Base-by-base conservation (phyloP, 2,329 filamentous ascomycete genomes). In the Rosellinia necatrix region DNA sequence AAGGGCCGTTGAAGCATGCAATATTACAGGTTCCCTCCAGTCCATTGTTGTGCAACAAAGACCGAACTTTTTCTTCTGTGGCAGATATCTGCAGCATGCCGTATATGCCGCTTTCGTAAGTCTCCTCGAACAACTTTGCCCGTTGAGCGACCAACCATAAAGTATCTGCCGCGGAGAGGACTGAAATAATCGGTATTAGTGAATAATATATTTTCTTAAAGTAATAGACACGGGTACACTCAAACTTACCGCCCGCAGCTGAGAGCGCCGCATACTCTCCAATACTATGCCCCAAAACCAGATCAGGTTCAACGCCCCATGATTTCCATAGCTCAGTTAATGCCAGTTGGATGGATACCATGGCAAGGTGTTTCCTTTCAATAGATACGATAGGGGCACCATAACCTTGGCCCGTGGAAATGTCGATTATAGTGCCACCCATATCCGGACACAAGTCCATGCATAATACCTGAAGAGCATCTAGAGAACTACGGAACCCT, bases 261-360 rank as follows among this genome's bases (percentile, higher is more conserved):
- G 82, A 76, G 2, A 86, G 76, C 44, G 83, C 83, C 43, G 83
- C 82, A 63, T 85, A 85, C 66, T 86, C 83, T 42, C 83, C 83
- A 41, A 86, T 73, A 61, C 81, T 84, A 57, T 76, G 75, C 22
- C 75, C 75, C 25, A 76, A 55, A 6, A 77, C 74, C 9, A 70
- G 75, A 41, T 75, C 74, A 49, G 74, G 74, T 21, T 66, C 65
- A 29, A 77, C 51, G n/a, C 73, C 74, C 65, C 69, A 71, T 5
- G 70, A 72, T 32, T 62, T 63, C 73, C 72, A 76, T 7, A 75
- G 60, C 32, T 69, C 65, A 6, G 71, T 69, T 15, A 77, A 57
- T 13, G 75, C 74, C 30, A 72, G 72, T 53, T 76, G 66, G 15
- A 72, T 57, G 38, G 66, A 71, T 6, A 67, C 64, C 46, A 73